phyloP scores from a whole-genome alignment of 352 stramenopile species.

The Phytophthora constricta region DNA sequence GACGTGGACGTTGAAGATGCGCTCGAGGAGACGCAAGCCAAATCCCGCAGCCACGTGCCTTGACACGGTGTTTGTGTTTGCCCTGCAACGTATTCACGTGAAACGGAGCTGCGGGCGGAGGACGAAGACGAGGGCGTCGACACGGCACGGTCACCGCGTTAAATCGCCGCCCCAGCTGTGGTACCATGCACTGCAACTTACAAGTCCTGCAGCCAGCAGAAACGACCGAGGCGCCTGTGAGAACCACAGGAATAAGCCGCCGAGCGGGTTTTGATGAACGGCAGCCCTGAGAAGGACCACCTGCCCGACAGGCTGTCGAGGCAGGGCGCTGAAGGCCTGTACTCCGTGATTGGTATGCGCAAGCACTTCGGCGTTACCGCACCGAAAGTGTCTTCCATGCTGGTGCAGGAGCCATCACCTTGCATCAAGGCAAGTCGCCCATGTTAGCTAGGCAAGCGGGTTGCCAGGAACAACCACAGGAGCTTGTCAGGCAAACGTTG shows the following conservation, averaged over 20 bases:
- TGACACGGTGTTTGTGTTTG: not conserved
- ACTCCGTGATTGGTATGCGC: not conserved
- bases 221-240: too few relatives aligned
- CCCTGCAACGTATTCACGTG: slow-evolving; percentile 26
- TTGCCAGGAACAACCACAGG: too few relatives aligned
- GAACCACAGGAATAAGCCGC: slow-evolving; percentile 1
- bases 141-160: slow-evolving; percentile 32
- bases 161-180: slow-evolving; percentile 26
- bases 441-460: too few relatives aligned
- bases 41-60: not conserved
- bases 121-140: slow-evolving; percentile 21
- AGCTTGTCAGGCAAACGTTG: too few relatives aligned
- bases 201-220: not conserved
- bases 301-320: not conserved
- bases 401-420: too few relatives aligned
- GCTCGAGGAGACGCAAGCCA: not conserved
- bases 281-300: not conserved
- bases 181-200: not conserved
- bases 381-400: not conserved
- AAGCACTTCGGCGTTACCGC: not conserved
- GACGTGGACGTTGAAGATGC: slow-evolving; percentile 1
- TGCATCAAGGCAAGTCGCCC: too few relatives aligned
- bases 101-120: slow-evolving; percentile 15
- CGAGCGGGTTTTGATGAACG: not conserved
- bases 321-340: not conserved